Base-by-base conservation (phyloP, 345 rosid species). In the Salix udensis region DNA sequence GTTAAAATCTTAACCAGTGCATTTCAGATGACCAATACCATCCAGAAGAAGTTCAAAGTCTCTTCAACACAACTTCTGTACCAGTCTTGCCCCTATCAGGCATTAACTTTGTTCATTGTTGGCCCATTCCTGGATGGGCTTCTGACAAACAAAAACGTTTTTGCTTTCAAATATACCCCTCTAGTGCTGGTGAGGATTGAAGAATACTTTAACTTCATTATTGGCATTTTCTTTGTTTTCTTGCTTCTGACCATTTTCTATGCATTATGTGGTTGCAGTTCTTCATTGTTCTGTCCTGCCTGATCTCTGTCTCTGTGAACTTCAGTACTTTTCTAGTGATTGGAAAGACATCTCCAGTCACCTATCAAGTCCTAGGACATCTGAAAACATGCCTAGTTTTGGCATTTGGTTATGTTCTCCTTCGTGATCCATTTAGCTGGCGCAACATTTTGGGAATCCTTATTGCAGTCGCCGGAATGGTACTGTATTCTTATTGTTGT, bases 321-420 rank as follows among this genome's bases (percentile, higher is more conserved):
- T 96, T 96, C 86, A 96, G 99, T 84, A 96, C 99, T 36, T 96
- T 96, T 85, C 84, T 96, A 80, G 99, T 96, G 19, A 96, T 96
- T 48, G 99, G 99, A 77, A 96, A 96, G 87, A 96, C 99, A 75
- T 96, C 99, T 81, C 99, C 99, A 3, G 99, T 96, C 75, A 94
- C 99, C 48, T 96, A 96, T 86, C 99, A 96, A 83, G 99, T 96
- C 68, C 89, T 96, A n/a, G 99, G 99, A 66, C 99, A 96, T 86
- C 86, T 96, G 61, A 96, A 96, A 86, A 96, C 99, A 70, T 96
- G 99, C 86, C 86, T 96, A 62, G 98, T 96, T 78, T 88, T 96
- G 90, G 97, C 97, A 36, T 96, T 96, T 68, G 99, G 99, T 52
- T 96, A 96, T 67, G 92, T 92, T 77, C 88, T 96, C 70, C 91